A percentile compares a stretch with the other conserved stretches of the same genome.
These are phyloP conservation scores for Collariella sp. DNA, from an alignment of 495 filamentous ascomycete species.

Conservation along the genomic window DNA sequence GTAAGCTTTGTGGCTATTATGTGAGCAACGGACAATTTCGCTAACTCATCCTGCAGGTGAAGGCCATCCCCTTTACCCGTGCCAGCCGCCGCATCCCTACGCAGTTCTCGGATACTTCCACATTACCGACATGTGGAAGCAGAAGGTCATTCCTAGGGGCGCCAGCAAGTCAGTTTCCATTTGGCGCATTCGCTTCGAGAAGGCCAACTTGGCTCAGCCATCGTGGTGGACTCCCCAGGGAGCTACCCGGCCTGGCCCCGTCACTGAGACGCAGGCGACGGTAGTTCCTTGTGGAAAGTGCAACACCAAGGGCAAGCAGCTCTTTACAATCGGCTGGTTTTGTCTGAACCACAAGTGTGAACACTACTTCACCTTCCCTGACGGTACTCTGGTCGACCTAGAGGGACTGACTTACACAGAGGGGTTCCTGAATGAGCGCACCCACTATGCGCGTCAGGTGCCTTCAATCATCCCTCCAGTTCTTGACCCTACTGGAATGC, in stretches of 20 bases:
- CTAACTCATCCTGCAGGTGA: conserved; percentile 33
- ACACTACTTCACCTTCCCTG: conserved; percentile 46
- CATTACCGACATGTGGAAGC: conserved; percentile 64
- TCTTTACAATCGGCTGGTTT: conserved; percentile 53
- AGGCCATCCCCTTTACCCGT: conserved; percentile 43
- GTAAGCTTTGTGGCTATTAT: conserved; percentile 30
- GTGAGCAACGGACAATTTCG: conserved; percentile 10
- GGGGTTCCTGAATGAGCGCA: conserved; percentile 47
- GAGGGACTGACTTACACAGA: conserved; percentile 45
- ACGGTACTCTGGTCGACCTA: conserved; percentile 15
- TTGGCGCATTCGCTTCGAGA: conserved; percentile 61
- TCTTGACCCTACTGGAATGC: not conserved
- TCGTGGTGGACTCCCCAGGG: conserved; percentile 59
- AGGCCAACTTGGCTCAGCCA: conserved; percentile 46
- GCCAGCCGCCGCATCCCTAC: conserved; percentile 53
- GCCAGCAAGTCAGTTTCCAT: conserved; percentile 30
- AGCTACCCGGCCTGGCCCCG: not conserved
- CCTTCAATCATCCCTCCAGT: conserved; percentile 32
- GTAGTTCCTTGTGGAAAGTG: conserved; percentile 24
- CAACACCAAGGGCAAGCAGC: conserved; percentile 22
- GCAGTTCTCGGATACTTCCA: conserved; percentile 68
- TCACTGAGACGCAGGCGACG: not conserved
- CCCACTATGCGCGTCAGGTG: conserved; percentile 1
- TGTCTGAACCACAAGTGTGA: conserved; percentile 54
- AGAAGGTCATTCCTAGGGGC: conserved; percentile 32